Conservation (phyloP, 2,329 filamentous ascomycete genomes). For the Torrubiellomyces zombiae region DNA sequence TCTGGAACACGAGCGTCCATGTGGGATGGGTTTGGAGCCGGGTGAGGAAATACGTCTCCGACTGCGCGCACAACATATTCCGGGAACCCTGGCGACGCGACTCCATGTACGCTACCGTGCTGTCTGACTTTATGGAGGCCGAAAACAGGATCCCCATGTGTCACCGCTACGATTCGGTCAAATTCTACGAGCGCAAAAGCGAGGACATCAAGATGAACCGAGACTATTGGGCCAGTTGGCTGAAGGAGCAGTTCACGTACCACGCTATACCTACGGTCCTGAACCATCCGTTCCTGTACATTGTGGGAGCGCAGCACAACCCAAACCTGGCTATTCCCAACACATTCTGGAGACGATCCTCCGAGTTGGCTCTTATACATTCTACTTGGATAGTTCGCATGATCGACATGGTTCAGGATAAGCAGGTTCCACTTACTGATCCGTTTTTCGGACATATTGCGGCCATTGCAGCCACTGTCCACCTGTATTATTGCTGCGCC, state of each 20-base stretch:
- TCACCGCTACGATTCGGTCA: conserved; percentile 34
- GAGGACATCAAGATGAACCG: conserved; percentile 27
- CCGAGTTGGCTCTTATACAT: conserved; percentile 32
- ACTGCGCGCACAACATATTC: conserved; percentile 28
- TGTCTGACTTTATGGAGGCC: conserved; percentile 33
- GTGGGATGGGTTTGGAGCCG: conserved; percentile 35
- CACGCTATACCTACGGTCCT: conserved; percentile 32
- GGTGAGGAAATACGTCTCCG: conserved; percentile 26
- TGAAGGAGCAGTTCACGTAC: conserved; percentile 36
- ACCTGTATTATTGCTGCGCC: conserved; percentile 35
- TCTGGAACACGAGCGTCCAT: conserved; percentile 32
- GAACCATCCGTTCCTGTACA: conserved; percentile 37
- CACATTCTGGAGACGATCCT: conserved; percentile 35
- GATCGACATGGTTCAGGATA: conserved; percentile 36
- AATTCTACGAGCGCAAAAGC: conserved; percentile 30
- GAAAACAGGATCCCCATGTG: conserved; percentile 31
- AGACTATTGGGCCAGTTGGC: conserved; percentile 34
- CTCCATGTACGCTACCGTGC: conserved; percentile 31
- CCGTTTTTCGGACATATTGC: conserved; percentile 34
- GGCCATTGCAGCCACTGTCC: conserved; percentile 34
- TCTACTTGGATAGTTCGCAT: conserved; percentile 36
- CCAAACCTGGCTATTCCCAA: conserved; percentile 34
- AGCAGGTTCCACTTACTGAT: conserved; percentile 29
- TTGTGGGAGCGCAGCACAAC: conserved; percentile 33
- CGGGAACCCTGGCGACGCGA: conserved; percentile 34